Percentiles rank a stretch among this genome's conserved stretches.
Evolutionary conservation across 441 rosid genomes (phyloP).

Genomic region (Adansonia rubrostipa): DNA sequence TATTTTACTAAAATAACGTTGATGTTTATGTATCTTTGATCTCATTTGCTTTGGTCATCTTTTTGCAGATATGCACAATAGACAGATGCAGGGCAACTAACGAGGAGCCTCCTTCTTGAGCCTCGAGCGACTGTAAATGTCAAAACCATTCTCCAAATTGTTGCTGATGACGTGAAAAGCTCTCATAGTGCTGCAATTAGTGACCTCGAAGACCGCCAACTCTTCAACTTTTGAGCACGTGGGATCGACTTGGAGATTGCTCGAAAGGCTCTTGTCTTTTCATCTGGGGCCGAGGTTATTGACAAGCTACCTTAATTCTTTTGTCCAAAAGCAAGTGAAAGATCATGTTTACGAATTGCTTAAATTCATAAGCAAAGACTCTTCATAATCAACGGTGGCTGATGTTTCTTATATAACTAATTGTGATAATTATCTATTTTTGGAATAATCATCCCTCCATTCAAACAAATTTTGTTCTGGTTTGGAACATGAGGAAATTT

Average conservation of each 20-base stretch:
- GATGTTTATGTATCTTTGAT: neutral
- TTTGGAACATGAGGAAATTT: neutral
- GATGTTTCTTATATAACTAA: neutral
- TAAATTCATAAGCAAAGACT: slow-evolving; percentile 34
- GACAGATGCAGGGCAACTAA: slow-evolving; percentile 83
- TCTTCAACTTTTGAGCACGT: slow-evolving; percentile 85
- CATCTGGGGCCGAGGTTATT: slow-evolving; percentile 82
- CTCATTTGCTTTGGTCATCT: neutral
- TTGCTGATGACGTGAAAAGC: slow-evolving; percentile 87
- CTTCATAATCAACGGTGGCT: neutral
- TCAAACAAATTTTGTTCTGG: slow-evolving; percentile 22
- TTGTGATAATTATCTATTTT: neutral
- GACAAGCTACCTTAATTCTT: slow-evolving; percentile 51
- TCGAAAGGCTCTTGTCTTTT: slow-evolving; percentile 76
- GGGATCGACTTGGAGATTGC: slow-evolving; percentile 78
- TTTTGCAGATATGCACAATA: slow-evolving; percentile 77
- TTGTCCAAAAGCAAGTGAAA: slow-evolving; percentile 53
- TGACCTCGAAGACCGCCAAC: slow-evolving; percentile 83
- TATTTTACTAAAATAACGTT: too few relatives aligned
- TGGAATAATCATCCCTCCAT: neutral
- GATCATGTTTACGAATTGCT: slow-evolving; percentile 60
- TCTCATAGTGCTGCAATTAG: slow-evolving; percentile 96
- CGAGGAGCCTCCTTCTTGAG: slow-evolving; percentile 79
- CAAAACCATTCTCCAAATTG: slow-evolving; percentile 85
- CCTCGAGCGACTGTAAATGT: slow-evolving; percentile 83